Conservation (phyloP, 2,329 filamentous ascomycete species). For the Colletotrichum siamense region DNA sequence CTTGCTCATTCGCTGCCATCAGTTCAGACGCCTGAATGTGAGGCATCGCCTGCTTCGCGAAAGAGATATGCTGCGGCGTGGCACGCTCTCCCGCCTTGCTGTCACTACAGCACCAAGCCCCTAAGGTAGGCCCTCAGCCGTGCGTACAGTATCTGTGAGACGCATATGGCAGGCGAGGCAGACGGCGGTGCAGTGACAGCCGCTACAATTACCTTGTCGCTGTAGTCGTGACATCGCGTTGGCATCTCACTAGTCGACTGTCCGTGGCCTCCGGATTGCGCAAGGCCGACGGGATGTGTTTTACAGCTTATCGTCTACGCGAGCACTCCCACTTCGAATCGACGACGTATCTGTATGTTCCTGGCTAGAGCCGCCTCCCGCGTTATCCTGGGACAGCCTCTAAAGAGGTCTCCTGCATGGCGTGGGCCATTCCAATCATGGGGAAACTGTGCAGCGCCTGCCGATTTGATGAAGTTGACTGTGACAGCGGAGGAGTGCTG, state of each 20-base stretch:
- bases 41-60: neutral
- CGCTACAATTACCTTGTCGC: neutral
- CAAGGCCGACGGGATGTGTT: neutral
- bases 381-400: neutral
- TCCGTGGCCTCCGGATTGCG: slow-evolving; percentile 1
- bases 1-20: neutral
- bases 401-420: neutral
- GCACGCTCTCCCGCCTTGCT: neutral
- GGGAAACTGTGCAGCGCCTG: neutral
- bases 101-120: neutral
- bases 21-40: neutral
- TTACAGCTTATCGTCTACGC: neutral
- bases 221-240: neutral
- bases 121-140: neutral
- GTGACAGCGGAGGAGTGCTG: neutral
- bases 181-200: neutral
- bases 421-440: neutral
- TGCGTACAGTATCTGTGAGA: neutral
- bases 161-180: neutral
- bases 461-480: neutral
- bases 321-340: neutral
- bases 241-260: neutral
- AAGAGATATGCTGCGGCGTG: neutral
- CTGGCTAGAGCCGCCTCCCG: neutral
- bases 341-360: neutral